A percentile compares a stretch with the other conserved stretches of the same genome.
phyloP scores from a whole-genome alignment of 768 basidiomycete species.

The Phanerochaete sordida region DNA sequence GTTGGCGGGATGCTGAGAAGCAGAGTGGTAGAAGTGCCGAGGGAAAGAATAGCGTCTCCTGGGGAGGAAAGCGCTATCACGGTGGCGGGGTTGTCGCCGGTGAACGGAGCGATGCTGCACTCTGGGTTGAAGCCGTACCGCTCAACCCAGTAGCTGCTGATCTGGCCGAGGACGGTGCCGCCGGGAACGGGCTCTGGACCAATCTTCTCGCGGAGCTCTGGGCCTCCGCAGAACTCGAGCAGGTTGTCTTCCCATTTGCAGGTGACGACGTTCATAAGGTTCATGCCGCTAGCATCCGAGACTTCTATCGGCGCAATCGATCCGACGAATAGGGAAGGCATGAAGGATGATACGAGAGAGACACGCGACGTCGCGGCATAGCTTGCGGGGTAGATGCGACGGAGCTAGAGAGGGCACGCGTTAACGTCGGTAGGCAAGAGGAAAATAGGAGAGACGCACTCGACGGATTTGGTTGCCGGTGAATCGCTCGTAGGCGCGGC shows the following conservation, averaged over 20 bases:
- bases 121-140: slow-evolving; percentile 75
- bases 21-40: slow-evolving; percentile 87
- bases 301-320: slow-evolving; percentile 77
- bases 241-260: slow-evolving; percentile 72
- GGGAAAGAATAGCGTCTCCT: slow-evolving; percentile 79
- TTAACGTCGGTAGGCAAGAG: slow-evolving; percentile 8
- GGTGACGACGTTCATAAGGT: slow-evolving; percentile 74
- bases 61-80: slow-evolving; percentile 70
- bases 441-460: slow-evolving; percentile 32
- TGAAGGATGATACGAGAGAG: slow-evolving; percentile 79
- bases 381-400: slow-evolving; percentile 45
- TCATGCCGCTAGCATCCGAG: slow-evolving; percentile 91
- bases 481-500: slow-evolving; percentile 84
- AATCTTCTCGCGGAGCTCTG: slow-evolving; percentile 63
- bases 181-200: slow-evolving; percentile 76
- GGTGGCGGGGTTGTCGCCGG: slow-evolving; percentile 88
- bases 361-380: slow-evolving; percentile 65
- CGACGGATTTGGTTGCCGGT: slow-evolving; percentile 83
- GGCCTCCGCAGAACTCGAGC: slow-evolving; percentile 64
- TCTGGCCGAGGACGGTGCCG: slow-evolving; percentile 61
- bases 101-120: slow-evolving; percentile 80
- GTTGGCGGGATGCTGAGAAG: slow-evolving; percentile 73
- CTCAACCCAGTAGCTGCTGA: slow-evolving; percentile 67
- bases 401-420: slow-evolving; percentile 41
- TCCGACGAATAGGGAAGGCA: slow-evolving; percentile 80